Percentiles rank a stretch among this genome's conserved stretches.
Evolutionary conservation across 805 yeast genomes (phyloP).

Genomic region (Diddensiella transvaalensis): DNA sequence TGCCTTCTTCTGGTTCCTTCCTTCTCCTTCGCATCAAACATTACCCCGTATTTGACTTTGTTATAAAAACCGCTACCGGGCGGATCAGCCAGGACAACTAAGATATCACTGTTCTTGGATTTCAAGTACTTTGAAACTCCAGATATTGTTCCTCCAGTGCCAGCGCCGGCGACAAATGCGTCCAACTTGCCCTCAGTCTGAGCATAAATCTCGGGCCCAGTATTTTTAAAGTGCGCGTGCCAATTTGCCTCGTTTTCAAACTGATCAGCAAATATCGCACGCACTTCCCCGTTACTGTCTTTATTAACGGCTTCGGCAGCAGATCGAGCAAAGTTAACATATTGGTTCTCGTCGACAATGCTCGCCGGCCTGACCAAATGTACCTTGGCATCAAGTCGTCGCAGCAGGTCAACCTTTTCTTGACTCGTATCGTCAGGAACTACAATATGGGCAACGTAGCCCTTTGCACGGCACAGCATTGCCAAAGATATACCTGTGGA

Average conservation of each 20-base stretch:
- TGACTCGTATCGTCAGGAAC: constrained; percentile 89
- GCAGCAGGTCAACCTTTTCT: constrained; percentile 72
- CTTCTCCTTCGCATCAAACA: constrained; percentile 83
- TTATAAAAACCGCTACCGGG: constrained; percentile 92
- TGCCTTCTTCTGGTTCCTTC: constrained; percentile 95
- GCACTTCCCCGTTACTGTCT: constrained; percentile 37
- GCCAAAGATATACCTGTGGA: constrained; percentile 96
- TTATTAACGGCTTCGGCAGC: constrained; percentile 51
- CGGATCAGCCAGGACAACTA: constrained; percentile 81
- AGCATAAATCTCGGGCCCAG: constrained; percentile 88
- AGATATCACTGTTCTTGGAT: constrained; percentile 41
- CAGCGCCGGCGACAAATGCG: constrained; percentile 84
- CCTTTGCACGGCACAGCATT: constrained; percentile 80
- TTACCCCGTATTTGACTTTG: constrained; percentile 82
- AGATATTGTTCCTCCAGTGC: constrained; percentile 96
- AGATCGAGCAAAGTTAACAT: constrained; percentile 79
- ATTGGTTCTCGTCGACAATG: constrained; percentile 89
- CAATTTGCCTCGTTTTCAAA: constrained; percentile 92
- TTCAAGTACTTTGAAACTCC: constrained; percentile 81
- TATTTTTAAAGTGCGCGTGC: constrained; percentile 73
- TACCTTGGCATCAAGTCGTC: constrained; percentile 73
- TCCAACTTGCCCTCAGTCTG: constrained; percentile 68
- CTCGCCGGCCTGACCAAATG: constrained; percentile 92
- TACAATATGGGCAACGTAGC: constrained; percentile 89
- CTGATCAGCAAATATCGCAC: constrained; percentile 89